These are phyloP conservation scores for Daldinia sp. DNA, from an alignment of 2,329 filamentous ascomycete species.

Conservation along the genomic window DNA sequence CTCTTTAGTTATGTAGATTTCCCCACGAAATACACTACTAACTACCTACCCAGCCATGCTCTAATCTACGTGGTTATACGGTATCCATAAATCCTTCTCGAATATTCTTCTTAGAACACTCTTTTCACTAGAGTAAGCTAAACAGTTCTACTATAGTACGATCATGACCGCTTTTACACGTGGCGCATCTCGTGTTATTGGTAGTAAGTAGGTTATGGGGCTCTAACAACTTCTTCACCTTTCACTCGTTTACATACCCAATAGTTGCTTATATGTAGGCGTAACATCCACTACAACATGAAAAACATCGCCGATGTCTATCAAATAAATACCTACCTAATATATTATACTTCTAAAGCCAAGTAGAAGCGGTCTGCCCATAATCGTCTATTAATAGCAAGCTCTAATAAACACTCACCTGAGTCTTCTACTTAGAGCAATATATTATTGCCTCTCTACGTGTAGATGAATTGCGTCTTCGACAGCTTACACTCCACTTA, in stretches of 20 bases:
- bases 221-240: not conserved
- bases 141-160: not conserved
- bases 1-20: not conserved
- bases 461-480: not conserved
- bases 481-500: not conserved
- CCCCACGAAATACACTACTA: not conserved
- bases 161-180: constrained; percentile 4
- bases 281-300: not conserved
- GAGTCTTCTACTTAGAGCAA: not conserved
- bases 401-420: too few relatives aligned
- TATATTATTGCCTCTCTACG: not conserved
- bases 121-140: not conserved
- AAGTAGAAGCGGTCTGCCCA: not conserved
- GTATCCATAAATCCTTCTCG: constrained; percentile 5
- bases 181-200: not conserved
- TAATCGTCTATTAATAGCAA: too few relatives aligned
- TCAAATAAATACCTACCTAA: too few relatives aligned
- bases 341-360: not conserved
- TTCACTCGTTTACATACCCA: not conserved
- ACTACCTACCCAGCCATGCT: not conserved
- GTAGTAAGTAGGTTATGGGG: not conserved
- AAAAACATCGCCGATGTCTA: too few relatives aligned
- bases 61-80: not conserved
- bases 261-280: not conserved
- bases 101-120: not conserved